Evolutionary conservation across 148 eudicot species (phyloP), one percentile per base, ranked within the genome.

Genomic region (Nyssa sinensis): DNA sequence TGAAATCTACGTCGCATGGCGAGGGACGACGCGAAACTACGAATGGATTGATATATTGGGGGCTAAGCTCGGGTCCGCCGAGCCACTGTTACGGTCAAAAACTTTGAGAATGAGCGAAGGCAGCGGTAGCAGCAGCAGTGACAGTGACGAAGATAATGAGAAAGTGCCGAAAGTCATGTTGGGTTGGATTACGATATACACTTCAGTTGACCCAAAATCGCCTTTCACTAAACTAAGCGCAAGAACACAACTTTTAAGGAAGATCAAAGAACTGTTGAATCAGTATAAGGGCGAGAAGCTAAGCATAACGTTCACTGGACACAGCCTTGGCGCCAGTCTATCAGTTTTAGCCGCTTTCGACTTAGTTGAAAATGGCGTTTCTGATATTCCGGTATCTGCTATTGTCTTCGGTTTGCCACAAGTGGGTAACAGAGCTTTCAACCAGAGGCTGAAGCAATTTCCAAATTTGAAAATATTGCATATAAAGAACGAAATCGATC

Each of bases 141-240:
- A 79, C 79, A 75, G 31, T 16, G 64, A 49, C 41, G n/a, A 58
- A 55, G 64, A 61, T 24, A 64, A 35, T 29, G 81, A 82, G 72
- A 7, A 78, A 78, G 79, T 27, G 78, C 49, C 1, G 32, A 30
- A 5, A 31, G 75, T 77, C 30, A 77, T 77, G 80, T 32, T 57
- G 13, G 80, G 80, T 9, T 77, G 80, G 80, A 44, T 77, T 39
- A 77, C 71, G 1, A 28, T 77, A 14, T 77, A 77, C 80, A 77
- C 70, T 4, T 72, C 80, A 1, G 25, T 35, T 1, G 64, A 77
- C 55, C 80, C 71, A 14, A 65, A 77, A 16, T 77, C 80, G 7
- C 37, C 71, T 0, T 77, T 32, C 31, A 71, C 75, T 24, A 77
- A 65, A n/a, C 39, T 24, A 5, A 77, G 80, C 31, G 75, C 71